Evolutionary conservation across 441 rosid genomes (phyloP).

Genomic region (Euphorbia schlechtendalii): DNA sequence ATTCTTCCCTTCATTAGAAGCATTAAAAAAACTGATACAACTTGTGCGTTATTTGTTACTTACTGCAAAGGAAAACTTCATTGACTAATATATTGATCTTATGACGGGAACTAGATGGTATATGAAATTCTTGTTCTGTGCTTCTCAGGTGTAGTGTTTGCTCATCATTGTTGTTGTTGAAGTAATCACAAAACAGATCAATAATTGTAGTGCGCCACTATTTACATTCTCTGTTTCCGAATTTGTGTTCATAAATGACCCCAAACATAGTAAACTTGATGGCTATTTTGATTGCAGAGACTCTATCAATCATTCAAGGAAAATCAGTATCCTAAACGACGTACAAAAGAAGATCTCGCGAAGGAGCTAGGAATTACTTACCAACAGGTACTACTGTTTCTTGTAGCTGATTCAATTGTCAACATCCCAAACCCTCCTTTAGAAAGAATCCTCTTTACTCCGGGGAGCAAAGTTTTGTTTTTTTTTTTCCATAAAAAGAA

Average conservation of each 20-base stretch:
- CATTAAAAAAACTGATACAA: background rate
- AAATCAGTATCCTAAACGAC: slow-evolving; percentile 66
- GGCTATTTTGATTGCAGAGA: slow-evolving; percentile 41
- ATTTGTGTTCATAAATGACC: background rate
- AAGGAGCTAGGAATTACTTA: slow-evolving; percentile 55
- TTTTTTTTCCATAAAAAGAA: background rate
- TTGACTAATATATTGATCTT: background rate
- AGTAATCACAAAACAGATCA: background rate
- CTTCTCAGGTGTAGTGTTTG: background rate
- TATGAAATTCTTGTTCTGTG: background rate
- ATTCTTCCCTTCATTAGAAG: background rate
- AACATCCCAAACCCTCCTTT: background rate
- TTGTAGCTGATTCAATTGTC: slow-evolving; percentile 1
- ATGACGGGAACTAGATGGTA: background rate
- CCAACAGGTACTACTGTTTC: slow-evolving; percentile 47
- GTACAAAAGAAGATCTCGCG: slow-evolving; percentile 53
- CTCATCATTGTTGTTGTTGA: slow-evolving; percentile 6
- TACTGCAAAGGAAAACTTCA: background rate
- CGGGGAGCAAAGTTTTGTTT: background rate
- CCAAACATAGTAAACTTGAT: background rate
- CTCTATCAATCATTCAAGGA: slow-evolving; percentile 47
- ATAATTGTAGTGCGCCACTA: background rate
- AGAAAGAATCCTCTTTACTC: too few species aligned
- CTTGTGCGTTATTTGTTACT: background rate
- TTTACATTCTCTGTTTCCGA: background rate